Percentiles rank a stretch among this genome's conserved stretches.
These are phyloP conservation scores for Antrodiella citrinella DNA, from an alignment of 768 basidiomycete genomes.

Conservation along the genomic window DNA sequence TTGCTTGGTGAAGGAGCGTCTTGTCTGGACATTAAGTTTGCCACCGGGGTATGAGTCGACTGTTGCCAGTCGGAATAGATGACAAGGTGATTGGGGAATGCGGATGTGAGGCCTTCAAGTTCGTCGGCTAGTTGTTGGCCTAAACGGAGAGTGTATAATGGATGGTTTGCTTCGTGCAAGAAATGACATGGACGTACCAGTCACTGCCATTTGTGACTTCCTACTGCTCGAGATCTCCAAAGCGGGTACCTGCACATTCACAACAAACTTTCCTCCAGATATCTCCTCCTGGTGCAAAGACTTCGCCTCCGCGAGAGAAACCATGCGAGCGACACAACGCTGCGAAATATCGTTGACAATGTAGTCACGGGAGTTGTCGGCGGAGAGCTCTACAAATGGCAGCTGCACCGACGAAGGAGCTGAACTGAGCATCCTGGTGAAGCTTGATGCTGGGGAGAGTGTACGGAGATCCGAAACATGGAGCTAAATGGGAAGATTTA, in stretches of 20 bases:
- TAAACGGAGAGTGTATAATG: too few species aligned
- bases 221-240: slow-evolving; percentile 36
- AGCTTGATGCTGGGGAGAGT: slow-evolving; percentile 42
- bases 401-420: slow-evolving; percentile 53
- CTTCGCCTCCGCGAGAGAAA: slow-evolving; percentile 28
- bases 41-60: slow-evolving; percentile 8
- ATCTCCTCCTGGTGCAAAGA: slow-evolving; percentile 24
- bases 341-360: slow-evolving; percentile 37
- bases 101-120: slow-evolving; percentile 38
- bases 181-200: slow-evolving; percentile 49
- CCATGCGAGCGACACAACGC: slow-evolving; percentile 46
- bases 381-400: slow-evolving; percentile 41
- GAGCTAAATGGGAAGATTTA: slow-evolving; percentile 32
- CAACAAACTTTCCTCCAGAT: slow-evolving; percentile 43
- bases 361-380: slow-evolving; percentile 23
- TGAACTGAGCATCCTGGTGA: slow-evolving; percentile 38
- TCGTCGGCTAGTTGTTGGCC: slow-evolving; percentile 26
- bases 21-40: slow-evolving; percentile 20
- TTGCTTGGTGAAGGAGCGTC: slow-evolving; percentile 18
- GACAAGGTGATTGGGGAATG: slow-evolving; percentile 56
- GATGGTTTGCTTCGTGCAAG: too few species aligned
- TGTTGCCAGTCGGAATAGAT: slow-evolving; percentile 49
- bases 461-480: slow-evolving; percentile 70
- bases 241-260: slow-evolving; percentile 47
- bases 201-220: slow-evolving; percentile 39